These are phyloP conservation scores for Arthrocladium fulminans DNA, from an alignment of 2,329 filamentous ascomycete genomes.

Conservation along the genomic window DNA sequence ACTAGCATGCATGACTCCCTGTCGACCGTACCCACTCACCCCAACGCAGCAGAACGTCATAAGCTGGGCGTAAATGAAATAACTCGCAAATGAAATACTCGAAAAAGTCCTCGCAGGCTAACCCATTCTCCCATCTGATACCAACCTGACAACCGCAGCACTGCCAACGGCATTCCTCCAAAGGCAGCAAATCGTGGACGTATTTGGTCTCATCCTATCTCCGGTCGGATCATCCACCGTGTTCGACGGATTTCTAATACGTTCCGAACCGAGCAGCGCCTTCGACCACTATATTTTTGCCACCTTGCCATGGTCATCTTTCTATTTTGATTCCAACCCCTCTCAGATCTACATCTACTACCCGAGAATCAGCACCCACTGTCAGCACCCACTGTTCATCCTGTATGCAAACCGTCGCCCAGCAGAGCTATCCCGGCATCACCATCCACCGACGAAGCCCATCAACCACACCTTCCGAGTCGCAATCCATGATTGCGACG, in stretches of 20 bases:
- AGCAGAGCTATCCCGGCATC: slow-evolving; percentile 15
- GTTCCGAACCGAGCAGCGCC: background rate
- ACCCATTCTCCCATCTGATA: background rate
- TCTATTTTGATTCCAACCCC: slow-evolving; percentile 10
- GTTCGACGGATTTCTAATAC: slow-evolving; percentile 1
- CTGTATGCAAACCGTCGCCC: slow-evolving; percentile 13
- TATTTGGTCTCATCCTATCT: background rate
- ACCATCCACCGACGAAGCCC: slow-evolving; percentile 19
- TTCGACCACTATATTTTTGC: slow-evolving; percentile 15
- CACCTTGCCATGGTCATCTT: slow-evolving; percentile 11
- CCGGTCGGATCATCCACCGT: background rate
- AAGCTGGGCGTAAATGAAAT: too few relatives aligned
- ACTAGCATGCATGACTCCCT: background rate
- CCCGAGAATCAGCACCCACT: background rate
- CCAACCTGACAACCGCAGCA: background rate
- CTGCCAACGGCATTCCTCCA: background rate
- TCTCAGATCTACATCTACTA: background rate
- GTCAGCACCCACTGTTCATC: background rate
- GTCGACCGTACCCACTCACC: background rate
- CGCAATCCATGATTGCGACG: slow-evolving; percentile 20
- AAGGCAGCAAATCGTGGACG: background rate
- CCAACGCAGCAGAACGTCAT: background rate
- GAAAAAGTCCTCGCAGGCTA: background rate
- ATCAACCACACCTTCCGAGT: slow-evolving; percentile 9
- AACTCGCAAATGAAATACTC: too few relatives aligned